Evolutionary conservation across 495 filamentous ascomycete species (phyloP).

Genomic region (Tuber indicum): DNA sequence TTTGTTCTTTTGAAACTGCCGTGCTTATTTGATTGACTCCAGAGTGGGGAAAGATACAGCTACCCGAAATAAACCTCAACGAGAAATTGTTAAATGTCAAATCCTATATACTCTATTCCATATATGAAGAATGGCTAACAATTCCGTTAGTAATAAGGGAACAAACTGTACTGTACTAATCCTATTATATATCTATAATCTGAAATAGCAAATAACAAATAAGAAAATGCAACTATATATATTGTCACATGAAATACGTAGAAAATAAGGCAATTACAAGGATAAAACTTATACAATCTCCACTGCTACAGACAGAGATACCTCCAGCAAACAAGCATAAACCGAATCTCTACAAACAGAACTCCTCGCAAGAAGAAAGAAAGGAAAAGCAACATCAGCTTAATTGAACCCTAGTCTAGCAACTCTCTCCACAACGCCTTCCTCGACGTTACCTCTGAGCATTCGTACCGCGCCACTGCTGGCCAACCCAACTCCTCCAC

Average conservation of each 20-base stretch:
- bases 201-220: not conserved
- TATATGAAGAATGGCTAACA: not conserved
- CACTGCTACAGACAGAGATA: not conserved
- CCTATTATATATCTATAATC: not conserved
- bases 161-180: not conserved
- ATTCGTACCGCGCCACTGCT: not conserved
- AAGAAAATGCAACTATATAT: not conserved
- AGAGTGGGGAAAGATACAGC: not conserved
- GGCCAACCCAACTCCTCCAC: not conserved
- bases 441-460: not conserved
- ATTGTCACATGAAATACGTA: not conserved
- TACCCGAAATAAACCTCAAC: not conserved
- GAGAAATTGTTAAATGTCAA: not conserved
- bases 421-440: not conserved
- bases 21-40: not conserved
- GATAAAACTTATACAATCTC: not conserved
- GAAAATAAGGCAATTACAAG: not conserved
- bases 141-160: not conserved
- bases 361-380: not conserved
- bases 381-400: not conserved
- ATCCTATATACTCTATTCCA: not conserved
- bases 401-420: not conserved
- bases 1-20: not conserved
- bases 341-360: not conserved
- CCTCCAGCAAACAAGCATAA: not conserved